A percentile compares a stretch with the other conserved stretches of the same genome.
Evolutionary conservation across 139 green algal species (phyloP).

Genomic region (Chlorella sp.): DNA sequence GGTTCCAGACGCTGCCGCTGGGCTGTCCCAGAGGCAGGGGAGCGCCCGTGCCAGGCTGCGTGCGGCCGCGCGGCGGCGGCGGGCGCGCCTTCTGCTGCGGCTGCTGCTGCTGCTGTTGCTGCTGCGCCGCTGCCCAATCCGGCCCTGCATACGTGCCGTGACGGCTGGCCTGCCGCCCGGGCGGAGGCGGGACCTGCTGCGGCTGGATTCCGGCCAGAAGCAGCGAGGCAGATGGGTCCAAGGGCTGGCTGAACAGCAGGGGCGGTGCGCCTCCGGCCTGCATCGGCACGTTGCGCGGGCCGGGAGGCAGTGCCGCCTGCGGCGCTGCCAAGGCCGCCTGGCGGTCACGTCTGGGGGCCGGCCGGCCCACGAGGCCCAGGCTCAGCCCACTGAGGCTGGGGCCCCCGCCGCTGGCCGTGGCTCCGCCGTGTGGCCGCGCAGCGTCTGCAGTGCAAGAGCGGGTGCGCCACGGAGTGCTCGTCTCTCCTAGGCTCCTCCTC

Average conservation of each 20-base stretch:
- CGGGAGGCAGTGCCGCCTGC: neutral
- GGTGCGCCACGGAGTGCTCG: too few species aligned
- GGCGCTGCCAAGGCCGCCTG: neutral
- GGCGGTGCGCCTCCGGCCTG: slow-evolving; percentile 17
- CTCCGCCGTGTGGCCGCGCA: too few species aligned
- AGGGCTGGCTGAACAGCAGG: neutral
- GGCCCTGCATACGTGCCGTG: too few species aligned
- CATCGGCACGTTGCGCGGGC: slow-evolving; percentile 10
- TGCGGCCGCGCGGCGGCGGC: neutral
- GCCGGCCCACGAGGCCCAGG: neutral
- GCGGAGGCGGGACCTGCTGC: neutral
- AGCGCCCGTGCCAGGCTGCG: neutral
- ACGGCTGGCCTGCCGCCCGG: neutral
- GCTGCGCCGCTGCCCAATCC: too few species aligned
- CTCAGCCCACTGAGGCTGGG: neutral
- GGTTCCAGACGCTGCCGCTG: neutral
- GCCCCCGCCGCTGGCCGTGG: neutral
- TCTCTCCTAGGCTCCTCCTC: too few species aligned
- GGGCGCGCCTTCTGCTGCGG: neutral
- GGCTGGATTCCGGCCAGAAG: slow-evolving; percentile 8
- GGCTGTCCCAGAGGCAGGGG: neutral
- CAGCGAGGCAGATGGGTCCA: neutral
- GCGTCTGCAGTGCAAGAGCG: neutral
- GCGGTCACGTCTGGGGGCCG: neutral
- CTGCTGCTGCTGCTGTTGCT: neutral